Evolutionary conservation across 2,329 filamentous ascomycete species (phyloP), one percentile per base, ranked within the genome.

Genomic region (Cytospora chrysosperma): DNA sequence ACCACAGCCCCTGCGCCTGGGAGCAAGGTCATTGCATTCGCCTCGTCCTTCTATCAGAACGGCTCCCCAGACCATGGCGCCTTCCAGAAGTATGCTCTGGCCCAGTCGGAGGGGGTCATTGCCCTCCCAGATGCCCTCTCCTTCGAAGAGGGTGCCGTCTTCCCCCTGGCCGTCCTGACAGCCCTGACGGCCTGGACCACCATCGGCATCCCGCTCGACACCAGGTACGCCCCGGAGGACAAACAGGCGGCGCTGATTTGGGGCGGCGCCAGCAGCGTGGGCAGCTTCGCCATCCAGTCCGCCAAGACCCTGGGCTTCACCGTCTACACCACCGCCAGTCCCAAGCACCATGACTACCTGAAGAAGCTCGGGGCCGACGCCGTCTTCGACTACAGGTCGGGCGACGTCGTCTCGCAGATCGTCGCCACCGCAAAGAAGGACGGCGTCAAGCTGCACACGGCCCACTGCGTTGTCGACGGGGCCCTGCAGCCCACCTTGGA

Each of bases 251-350:
- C 81, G 0, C 69, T 84, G 13, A 70, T 84, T 21, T 83, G 79
- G 78, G 81, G 81, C 40, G 82, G 80, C 4, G 76, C 79, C 2
- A 75, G 76, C 5, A 75, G 72, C 50, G 78, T 81, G 1, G 80
- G 80, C 5, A 72, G 74, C 66, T 76, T 75, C 56, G 77, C 76
- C 2, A 74, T 81, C 5, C 79, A 82, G 65, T 73, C 82, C 5
- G 75, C 77, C 19, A 66, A 70, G 2, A 73, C 74, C 0, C 74
- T 76, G 5, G 79, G 79, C 4, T 79, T 77, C 62, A 70, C 76
- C 26, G 79, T 82, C 9, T 59, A 79, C 13, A 69, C 75, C 4
- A 79, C 76, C 2, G 71, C 73, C 0, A 76, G 75, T 0, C 68
- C 72, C 3, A 74, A 70, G 61, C 81, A 80, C 66, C 76, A 76